Conservation (phyloP, 306 rosid species). For the Cucurbita pepo region DNA sequence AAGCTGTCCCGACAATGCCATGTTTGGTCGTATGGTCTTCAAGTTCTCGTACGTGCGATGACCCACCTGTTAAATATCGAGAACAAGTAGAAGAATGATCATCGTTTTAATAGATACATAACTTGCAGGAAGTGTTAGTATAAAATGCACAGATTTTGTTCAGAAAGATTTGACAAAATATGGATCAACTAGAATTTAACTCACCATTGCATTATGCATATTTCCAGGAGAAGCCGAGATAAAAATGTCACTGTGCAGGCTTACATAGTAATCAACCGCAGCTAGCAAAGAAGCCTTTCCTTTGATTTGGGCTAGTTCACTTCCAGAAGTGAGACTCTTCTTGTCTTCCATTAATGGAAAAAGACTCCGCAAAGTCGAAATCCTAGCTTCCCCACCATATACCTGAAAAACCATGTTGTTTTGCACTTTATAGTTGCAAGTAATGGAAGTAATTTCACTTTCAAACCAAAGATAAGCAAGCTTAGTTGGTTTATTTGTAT, state of each 20-base stretch:
- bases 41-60: slow-evolving; percentile 73
- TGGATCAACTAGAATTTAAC: slow-evolving; percentile 14
- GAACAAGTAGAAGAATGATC: slow-evolving; percentile 2
- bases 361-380: slow-evolving; percentile 49
- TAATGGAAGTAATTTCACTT: neutral
- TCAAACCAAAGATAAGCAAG: neutral
- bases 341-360: slow-evolving; percentile 90
- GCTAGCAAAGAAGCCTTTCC: slow-evolving; percentile 95
- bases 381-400: slow-evolving; percentile 87
- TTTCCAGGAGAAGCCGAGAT: slow-evolving; percentile 99
- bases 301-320: slow-evolving; percentile 53
- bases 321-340: slow-evolving; percentile 72
- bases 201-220: slow-evolving; percentile 98
- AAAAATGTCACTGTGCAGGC: slow-evolving; percentile 85
- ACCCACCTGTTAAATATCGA: slow-evolving; percentile 50
- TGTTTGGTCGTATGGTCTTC: slow-evolving; percentile 90
- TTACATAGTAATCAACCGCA: slow-evolving; percentile 80
- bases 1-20: slow-evolving; percentile 81
- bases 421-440: neutral
- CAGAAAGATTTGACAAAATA: neutral
- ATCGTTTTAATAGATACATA: neutral
- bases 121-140: neutral
- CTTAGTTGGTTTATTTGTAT: neutral
- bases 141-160: neutral
- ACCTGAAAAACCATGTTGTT: slow-evolving; percentile 34